Percentiles rank a stretch among this genome's conserved stretches.
Conservation (phyloP, 1,139 yeast genomes). For the Blastobotrys elegans region DNA sequence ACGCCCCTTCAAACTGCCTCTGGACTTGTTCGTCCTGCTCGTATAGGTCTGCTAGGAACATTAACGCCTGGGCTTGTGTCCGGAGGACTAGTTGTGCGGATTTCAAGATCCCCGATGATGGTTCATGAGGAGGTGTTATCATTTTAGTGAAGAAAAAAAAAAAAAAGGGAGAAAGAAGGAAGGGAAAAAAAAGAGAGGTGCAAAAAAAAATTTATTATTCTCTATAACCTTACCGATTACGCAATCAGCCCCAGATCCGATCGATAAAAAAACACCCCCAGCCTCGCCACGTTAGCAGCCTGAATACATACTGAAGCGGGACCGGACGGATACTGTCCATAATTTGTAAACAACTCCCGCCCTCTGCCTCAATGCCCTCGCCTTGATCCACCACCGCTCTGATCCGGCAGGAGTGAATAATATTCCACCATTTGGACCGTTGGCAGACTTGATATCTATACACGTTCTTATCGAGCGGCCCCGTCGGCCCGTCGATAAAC, state of each 20-base stretch:
- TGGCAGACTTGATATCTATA: slow-evolving; percentile 70
- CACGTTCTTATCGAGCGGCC: slow-evolving; percentile 78
- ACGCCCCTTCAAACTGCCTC: slow-evolving; percentile 45
- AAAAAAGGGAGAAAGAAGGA: neutral
- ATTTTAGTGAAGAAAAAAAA: neutral
- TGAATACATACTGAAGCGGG: slow-evolving; percentile 28
- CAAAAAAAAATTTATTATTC: too few species aligned
- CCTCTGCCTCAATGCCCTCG: slow-evolving; percentile 83
- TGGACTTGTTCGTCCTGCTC: slow-evolving; percentile 43
- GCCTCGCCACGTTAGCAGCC: slow-evolving; percentile 33
- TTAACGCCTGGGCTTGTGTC: slow-evolving; percentile 45
- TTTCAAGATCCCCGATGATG: neutral
- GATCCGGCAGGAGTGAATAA: slow-evolving; percentile 69
- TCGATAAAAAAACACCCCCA: slow-evolving; percentile 33
- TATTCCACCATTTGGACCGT: slow-evolving; percentile 79
- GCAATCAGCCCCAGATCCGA: slow-evolving; percentile 33
- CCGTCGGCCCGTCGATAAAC: slow-evolving; percentile 87
- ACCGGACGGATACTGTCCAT: slow-evolving; percentile 30
- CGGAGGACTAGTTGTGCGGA: slow-evolving; percentile 37
- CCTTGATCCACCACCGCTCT: slow-evolving; percentile 74
- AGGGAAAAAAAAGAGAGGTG: too few species aligned
- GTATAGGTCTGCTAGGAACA: slow-evolving; percentile 41
- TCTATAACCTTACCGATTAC: too few species aligned
- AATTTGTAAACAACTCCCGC: slow-evolving; percentile 37
- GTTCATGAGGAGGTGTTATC: slow-evolving; percentile 1